Conservation (phyloP, 257 asterid genomes). For the Primulina tabacum region DNA sequence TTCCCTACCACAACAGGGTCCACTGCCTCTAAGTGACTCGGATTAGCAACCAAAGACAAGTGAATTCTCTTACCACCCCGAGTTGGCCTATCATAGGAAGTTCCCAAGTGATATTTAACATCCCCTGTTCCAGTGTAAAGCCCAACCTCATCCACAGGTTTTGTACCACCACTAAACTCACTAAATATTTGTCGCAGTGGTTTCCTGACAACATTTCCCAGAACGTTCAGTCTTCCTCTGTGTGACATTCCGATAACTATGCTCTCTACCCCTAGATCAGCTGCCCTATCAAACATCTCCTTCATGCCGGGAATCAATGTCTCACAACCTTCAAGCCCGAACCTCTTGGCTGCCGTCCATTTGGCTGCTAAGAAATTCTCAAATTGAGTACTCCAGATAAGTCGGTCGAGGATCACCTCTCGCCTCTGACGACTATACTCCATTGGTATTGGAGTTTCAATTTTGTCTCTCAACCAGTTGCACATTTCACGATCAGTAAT, state of each 20-base stretch:
- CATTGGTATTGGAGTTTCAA: conserved; percentile 74
- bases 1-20: conserved; percentile 91
- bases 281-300: conserved; percentile 96
- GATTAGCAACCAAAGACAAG: conserved; percentile 88
- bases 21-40: conserved; percentile 96
- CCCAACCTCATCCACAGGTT: conserved; percentile 80
- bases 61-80: conserved; percentile 95
- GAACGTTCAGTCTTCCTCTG: conserved; percentile 85
- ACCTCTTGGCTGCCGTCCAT: conserved; percentile 95
- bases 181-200: conserved; percentile 85
- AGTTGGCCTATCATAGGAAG: conserved; percentile 93
- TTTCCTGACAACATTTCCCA: conserved; percentile 86
- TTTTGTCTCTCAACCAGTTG: conserved; percentile 94
- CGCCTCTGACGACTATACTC: conserved; percentile 73
- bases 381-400: conserved; percentile 84
- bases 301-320: conserved; percentile 98
- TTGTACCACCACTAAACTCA: conserved; percentile 89
- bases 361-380: conserved; percentile 95
- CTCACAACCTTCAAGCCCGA: conserved; percentile 97
- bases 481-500: conserved; percentile 89
- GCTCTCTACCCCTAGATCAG: conserved; percentile 95
- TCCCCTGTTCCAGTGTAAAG: conserved; percentile 93
- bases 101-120: conserved; percentile 92
- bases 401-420: conserved; percentile 86
- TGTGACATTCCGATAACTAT: conserved; percentile 95